Conservation (phyloP, 805 yeast genomes). For the Cyberlindnera nakhonratchasimensis region DNA sequence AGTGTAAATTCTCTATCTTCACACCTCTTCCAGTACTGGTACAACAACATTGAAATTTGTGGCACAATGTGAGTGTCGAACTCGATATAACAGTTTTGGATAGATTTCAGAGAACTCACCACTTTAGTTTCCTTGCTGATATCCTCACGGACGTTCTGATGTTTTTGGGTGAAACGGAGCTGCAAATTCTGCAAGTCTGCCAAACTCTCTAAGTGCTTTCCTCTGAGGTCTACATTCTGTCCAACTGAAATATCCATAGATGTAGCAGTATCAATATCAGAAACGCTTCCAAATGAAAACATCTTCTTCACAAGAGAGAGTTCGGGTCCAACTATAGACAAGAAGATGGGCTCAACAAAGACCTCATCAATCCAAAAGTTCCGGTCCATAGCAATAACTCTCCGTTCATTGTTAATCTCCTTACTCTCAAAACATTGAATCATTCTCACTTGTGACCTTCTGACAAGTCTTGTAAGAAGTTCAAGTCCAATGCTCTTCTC, state of each 20-base stretch:
- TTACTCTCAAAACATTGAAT: neutral
- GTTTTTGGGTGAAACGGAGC: too few relatives aligned
- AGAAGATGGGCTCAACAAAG: too few relatives aligned
- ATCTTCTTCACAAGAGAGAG: neutral
- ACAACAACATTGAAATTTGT: neutral
- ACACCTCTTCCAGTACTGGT: neutral
- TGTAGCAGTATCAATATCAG: too few relatives aligned
- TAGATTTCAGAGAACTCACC: neutral
- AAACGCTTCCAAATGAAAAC: too few relatives aligned
- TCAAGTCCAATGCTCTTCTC: neutral
- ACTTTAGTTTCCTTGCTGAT: too few relatives aligned
- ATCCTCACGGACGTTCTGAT: too few relatives aligned
- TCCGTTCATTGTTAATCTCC: neutral
- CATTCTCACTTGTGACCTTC: neutral
- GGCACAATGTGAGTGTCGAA: conserved; percentile 3
- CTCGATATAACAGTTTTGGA: neutral
- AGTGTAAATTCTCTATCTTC: neutral
- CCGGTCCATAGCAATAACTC: neutral
- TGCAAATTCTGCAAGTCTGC: too few relatives aligned
- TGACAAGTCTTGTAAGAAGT: neutral
- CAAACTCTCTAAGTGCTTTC: too few relatives aligned
- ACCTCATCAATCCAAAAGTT: neutral
- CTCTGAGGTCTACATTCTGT: too few relatives aligned
- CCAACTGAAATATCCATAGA: too few relatives aligned
- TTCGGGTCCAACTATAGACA: neutral